Conservation (phyloP, 208 protist species). For the Acanthamoeba triangularis region DNA sequence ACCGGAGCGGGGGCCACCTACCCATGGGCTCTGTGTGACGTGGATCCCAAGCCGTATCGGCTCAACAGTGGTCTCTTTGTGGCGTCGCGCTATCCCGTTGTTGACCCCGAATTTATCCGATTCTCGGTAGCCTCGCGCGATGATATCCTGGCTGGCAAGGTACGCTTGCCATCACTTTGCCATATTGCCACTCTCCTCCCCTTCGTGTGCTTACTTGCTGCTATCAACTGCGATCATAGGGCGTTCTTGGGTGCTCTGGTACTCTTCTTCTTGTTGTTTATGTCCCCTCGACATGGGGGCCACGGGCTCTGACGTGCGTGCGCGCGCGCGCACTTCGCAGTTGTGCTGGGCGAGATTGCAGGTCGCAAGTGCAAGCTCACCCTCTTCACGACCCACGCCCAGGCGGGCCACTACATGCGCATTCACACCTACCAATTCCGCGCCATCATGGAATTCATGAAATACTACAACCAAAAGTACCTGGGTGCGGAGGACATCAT, state of each 20-base stretch:
- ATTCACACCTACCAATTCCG: conserved; percentile 64
- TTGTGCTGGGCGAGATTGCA: conserved; percentile 24
- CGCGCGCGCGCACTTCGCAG: background rate
- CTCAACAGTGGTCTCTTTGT: conserved; percentile 60
- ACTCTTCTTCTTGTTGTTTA: background rate
- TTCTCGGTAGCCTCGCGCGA: conserved; percentile 20
- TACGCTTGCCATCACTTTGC: background rate
- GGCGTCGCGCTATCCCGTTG: conserved; percentile 29
- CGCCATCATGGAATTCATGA: conserved; percentile 57
- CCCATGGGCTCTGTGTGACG: background rate
- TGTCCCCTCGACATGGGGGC: background rate
- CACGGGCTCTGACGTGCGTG: background rate
- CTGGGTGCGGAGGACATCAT: conserved; percentile 9
- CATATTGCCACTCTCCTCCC: too few species aligned
- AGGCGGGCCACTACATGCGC: conserved; percentile 61
- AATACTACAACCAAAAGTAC: conserved; percentile 50
- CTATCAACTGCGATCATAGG: background rate
- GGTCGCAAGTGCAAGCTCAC: conserved; percentile 35
- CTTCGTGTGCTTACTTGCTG: background rate
- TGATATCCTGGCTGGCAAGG: conserved; percentile 50
- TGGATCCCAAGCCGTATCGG: conserved; percentile 54
- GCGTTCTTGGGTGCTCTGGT: conserved; percentile 25
- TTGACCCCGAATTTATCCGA: conserved; percentile 10
- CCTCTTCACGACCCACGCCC: conserved; percentile 39
- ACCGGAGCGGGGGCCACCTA: conserved; percentile 1